Conservation (phyloP, 2,329 filamentous ascomycete genomes). For the Monilinia laxa region DNA sequence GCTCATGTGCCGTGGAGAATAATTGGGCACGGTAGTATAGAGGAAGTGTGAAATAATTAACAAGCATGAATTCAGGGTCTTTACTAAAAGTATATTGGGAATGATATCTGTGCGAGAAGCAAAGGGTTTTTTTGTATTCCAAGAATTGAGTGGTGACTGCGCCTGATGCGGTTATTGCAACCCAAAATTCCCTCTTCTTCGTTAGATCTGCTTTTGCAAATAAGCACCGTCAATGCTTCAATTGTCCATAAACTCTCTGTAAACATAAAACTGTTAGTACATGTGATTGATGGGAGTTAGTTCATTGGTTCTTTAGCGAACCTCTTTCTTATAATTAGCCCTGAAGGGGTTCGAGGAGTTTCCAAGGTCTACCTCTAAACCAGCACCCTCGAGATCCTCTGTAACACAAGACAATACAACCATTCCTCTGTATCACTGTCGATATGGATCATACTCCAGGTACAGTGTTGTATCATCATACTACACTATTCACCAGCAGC, state of each 20-base stretch:
- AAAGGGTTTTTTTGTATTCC: neutral
- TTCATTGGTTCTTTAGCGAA: neutral
- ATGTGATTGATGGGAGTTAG: neutral
- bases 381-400: neutral
- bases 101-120: slow-evolving; percentile 3
- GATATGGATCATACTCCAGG: neutral
- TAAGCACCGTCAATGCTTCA: neutral
- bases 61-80: neutral
- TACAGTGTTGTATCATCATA: slow-evolving; percentile 1
- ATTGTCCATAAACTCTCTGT: neutral
- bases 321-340: neutral
- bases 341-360: neutral
- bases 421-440: neutral
- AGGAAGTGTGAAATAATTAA: neutral
- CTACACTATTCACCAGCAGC: neutral
- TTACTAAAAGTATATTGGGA: neutral
- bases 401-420: neutral
- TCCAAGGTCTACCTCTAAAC: neutral
- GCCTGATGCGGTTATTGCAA: neutral
- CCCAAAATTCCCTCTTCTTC: neutral
- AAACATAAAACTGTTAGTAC: neutral
- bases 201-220: neutral
- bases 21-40: neutral
- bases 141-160: neutral
- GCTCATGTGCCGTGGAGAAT: neutral